phyloP scores from a whole-genome alignment of 345 rosid species.

The Pelargonium nanum region DNA sequence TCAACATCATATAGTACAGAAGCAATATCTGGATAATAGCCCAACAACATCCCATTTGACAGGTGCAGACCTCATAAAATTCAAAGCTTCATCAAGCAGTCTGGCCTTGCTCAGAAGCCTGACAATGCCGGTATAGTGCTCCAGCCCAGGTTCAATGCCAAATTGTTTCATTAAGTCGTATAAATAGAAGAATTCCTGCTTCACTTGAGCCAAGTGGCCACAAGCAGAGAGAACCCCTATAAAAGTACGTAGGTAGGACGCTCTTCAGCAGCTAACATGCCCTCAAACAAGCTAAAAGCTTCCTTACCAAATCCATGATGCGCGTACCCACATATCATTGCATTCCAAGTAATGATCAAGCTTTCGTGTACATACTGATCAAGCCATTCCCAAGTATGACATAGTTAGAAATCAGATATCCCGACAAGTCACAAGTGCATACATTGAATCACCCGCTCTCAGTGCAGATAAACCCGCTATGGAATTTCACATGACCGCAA shows the following conservation, averaged over 20 bases:
- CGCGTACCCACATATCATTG: constrained; percentile 63
- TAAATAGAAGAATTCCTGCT: constrained; percentile 48
- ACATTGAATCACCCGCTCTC: constrained; percentile 44
- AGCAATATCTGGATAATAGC: constrained; percentile 53
- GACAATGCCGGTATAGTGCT: constrained; percentile 71
- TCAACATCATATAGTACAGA: constrained; percentile 62
- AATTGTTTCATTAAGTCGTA: constrained; percentile 43
- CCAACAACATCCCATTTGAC: constrained; percentile 71
- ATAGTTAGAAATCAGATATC: constrained; percentile 50
- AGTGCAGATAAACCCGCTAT: constrained; percentile 48
- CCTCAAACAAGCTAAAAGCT: constrained; percentile 43
- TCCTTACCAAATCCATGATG: constrained; percentile 70
- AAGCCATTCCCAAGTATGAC: constrained; percentile 55
- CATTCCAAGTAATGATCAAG: constrained; percentile 64
- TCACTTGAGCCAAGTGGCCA: constrained; percentile 48
- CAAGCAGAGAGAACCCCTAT: constrained; percentile 76
- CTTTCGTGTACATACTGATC: constrained; percentile 62
- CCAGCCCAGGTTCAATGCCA: constrained; percentile 51
- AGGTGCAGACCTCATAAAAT: constrained; percentile 53
- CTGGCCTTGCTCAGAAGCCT: constrained; percentile 74
- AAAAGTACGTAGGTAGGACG: constrained; percentile 58
- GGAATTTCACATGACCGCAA: constrained; percentile 49
- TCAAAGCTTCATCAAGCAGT: constrained; percentile 43
- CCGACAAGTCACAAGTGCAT: constrained; percentile 24
- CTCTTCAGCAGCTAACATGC: constrained; percentile 43